Evolutionary conservation across 257 asterid species (phyloP).

Genomic region (Nicotiana attenuata): DNA sequence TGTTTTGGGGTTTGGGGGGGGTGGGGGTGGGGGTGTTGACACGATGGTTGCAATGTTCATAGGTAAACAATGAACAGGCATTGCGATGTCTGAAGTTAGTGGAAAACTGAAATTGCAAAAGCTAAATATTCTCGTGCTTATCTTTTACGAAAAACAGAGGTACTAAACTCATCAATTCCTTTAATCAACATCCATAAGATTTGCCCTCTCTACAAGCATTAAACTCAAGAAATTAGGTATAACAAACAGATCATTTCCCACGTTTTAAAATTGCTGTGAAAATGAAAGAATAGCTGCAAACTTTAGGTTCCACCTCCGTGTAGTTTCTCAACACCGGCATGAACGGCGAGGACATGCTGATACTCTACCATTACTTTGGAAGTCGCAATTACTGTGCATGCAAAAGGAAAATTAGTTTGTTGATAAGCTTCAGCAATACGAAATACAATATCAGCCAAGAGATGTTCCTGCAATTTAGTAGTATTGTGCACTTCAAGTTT

Average conservation of each 20-base stretch:
- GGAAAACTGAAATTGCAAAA: not conserved
- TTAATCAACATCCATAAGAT: not conserved
- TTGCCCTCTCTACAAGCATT: not conserved
- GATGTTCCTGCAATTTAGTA: conserved; percentile 35
- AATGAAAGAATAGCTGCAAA: too few species aligned
- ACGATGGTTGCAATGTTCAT: not conserved
- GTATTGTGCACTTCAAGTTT: not conserved
- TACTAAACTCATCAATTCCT: not conserved
- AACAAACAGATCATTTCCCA: too few species aligned
- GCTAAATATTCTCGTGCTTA: not conserved
- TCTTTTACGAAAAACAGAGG: not conserved
- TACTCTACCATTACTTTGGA: not conserved
- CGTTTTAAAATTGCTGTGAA: too few species aligned
- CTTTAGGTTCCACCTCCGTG: conserved; percentile 58
- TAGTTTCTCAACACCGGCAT: conserved; percentile 66
- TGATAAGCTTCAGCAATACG: too few species aligned
- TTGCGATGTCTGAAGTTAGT: not conserved
- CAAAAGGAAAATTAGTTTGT: not conserved
- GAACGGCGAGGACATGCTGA: conserved; percentile 48
- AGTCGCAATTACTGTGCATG: not conserved
- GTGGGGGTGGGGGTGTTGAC: too few species aligned
- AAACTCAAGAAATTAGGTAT: not conserved
- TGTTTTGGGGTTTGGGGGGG: too few species aligned
- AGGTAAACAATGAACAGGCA: too few species aligned
- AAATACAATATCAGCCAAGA: too few species aligned